Evolutionary conservation across 495 filamentous ascomycete species (phyloP).

Genomic region (Lasiosphaeria ovina): DNA sequence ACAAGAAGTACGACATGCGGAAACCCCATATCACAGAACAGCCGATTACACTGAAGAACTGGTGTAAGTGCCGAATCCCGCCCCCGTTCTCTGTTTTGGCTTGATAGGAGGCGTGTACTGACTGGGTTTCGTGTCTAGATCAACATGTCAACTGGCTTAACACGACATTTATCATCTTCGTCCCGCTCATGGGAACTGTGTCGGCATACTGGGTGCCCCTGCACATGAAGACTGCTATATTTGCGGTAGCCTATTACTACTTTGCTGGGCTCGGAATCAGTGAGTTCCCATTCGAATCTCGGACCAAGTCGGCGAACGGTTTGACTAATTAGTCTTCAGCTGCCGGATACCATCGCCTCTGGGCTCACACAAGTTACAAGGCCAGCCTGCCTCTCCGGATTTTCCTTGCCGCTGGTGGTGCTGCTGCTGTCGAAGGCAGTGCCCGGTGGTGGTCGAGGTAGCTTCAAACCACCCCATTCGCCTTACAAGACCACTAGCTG

Average conservation of each 20-base stretch:
- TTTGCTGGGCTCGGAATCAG: slow-evolving; percentile 88
- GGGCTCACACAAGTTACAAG: slow-evolving; percentile 94
- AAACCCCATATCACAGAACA: slow-evolving; percentile 55
- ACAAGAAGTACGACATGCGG: slow-evolving; percentile 45
- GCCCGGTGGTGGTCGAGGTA: slow-evolving; percentile 88
- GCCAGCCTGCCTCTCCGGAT: slow-evolving; percentile 85
- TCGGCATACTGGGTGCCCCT: slow-evolving; percentile 81
- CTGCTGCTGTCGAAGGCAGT: slow-evolving; percentile 93
- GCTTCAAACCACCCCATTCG: slow-evolving; percentile 24
- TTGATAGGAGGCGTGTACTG: neutral
- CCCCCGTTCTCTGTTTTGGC: neutral
- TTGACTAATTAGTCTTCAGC: slow-evolving; percentile 14
- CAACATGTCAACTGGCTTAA: slow-evolving; percentile 96
- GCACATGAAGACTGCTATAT: slow-evolving; percentile 71
- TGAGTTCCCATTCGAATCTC: slow-evolving; percentile 24
- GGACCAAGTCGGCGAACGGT: no score
- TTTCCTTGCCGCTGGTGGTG: slow-evolving; percentile 87
- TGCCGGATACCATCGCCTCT: slow-evolving; percentile 81
- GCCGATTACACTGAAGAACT: slow-evolving; percentile 80
- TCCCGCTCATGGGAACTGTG: slow-evolving; percentile 75
- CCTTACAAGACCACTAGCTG: slow-evolving; percentile 26
- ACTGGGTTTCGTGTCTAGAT: slow-evolving; percentile 26
- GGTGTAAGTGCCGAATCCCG: slow-evolving; percentile 38
- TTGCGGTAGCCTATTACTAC: slow-evolving; percentile 87
- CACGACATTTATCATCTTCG: slow-evolving; percentile 78